A percentile compares a stretch with the other conserved stretches of the same genome.
These are phyloP conservation scores for Thalia dealbata DNA, from an alignment of 176 grass and related monocot genomes.

Conservation along the genomic window DNA sequence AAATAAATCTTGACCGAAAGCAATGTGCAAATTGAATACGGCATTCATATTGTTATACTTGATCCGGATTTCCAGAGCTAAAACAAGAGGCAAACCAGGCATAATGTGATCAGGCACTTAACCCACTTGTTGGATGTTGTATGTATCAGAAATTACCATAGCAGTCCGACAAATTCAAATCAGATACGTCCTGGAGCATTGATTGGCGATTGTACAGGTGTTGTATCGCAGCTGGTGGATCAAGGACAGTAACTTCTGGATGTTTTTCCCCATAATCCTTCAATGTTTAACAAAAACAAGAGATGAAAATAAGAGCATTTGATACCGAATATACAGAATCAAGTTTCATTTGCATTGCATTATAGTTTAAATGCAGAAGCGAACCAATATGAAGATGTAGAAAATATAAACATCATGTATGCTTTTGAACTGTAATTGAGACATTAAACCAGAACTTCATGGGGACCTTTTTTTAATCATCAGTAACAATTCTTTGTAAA, in stretches of 20 bases:
- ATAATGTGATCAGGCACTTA: background rate
- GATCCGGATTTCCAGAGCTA: background rate
- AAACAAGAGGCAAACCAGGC: background rate
- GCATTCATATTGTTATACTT: too few species aligned
- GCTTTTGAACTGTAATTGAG: background rate
- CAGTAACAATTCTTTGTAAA: background rate
- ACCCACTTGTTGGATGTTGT: background rate
- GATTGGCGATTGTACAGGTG: constrained; percentile 82
- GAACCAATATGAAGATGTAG: background rate
- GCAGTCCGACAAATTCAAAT: constrained; percentile 72
- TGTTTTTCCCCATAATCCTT: constrained; percentile 73
- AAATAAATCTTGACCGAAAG: too few species aligned
- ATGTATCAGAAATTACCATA: constrained; percentile 43
- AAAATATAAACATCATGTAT: background rate
- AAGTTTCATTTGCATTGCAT: background rate
- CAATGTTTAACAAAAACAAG: constrained; percentile 6
- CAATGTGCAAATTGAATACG: too few species aligned
- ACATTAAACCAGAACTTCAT: background rate
- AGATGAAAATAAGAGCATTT: background rate
- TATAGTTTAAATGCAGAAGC: background rate
- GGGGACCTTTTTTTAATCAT: background rate
- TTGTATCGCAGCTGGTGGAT: constrained; percentile 72
- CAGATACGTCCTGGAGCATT: constrained; percentile 80
- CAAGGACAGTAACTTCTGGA: constrained; percentile 84
- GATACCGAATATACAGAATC: background rate